phyloP scores from a whole-genome alignment of 2,329 filamentous ascomycete species.

The Pseudocercospora macadamiae region DNA sequence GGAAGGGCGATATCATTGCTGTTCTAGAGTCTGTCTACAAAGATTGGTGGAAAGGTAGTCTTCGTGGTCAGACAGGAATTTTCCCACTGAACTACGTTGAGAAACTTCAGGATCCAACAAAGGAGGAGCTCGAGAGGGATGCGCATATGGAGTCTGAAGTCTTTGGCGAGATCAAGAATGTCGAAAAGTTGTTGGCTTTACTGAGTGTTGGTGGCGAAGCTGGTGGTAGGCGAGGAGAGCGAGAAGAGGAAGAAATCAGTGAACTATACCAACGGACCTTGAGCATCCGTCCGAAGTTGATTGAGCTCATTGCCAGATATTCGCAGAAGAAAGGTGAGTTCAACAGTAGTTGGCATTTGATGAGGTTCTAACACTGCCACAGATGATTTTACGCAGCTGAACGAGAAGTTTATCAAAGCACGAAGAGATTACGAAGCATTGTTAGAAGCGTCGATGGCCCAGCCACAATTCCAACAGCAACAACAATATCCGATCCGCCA shows the following conservation, averaged over 20 bases:
- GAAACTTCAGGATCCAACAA: constrained; percentile 91
- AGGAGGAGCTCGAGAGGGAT: constrained; percentile 90
- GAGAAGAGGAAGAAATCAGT: constrained; percentile 87
- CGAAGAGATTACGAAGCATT: constrained; percentile 93
- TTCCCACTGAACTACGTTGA: constrained; percentile 99
- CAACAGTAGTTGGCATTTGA: too few species aligned
- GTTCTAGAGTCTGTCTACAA: constrained; percentile 98
- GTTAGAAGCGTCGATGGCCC: constrained; percentile 95
- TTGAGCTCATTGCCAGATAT: constrained; percentile 98
- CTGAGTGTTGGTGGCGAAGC: constrained; percentile 73
- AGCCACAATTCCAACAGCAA: constrained; percentile 61
- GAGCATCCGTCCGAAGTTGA: constrained; percentile 92
- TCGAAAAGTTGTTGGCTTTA: constrained; percentile 81
- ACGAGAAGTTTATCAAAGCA: constrained; percentile 99
- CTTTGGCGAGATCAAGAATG: constrained; percentile 75
- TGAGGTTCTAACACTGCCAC: constrained; percentile 1
- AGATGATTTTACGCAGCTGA: constrained; percentile 98
- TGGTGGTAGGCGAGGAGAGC: constrained; percentile 68
- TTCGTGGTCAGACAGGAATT: constrained; percentile 93
- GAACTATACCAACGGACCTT: constrained; percentile 87
- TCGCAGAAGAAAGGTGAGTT: constrained; percentile 92
- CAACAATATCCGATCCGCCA: constrained; percentile 46
- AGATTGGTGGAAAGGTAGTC: constrained; percentile 98
- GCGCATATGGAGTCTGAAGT: constrained; percentile 90
- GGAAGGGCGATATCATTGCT: constrained; percentile 95